These are phyloP conservation scores for Epicoccum sorghinum DNA, from an alignment of 2,329 filamentous ascomycete genomes.

Conservation along the genomic window DNA sequence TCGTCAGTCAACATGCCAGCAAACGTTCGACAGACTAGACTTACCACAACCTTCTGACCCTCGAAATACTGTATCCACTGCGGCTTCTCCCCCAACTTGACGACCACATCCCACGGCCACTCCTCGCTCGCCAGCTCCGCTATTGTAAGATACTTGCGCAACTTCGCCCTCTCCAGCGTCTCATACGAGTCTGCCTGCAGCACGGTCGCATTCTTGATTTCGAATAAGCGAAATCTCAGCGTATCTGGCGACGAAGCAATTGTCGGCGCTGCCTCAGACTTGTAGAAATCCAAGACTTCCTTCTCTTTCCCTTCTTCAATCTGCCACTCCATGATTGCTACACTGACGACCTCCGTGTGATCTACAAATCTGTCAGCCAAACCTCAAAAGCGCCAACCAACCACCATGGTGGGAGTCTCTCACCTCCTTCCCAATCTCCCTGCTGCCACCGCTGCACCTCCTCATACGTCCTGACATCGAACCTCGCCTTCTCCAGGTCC, in stretches of 20 bases:
- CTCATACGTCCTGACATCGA: constrained; percentile 16
- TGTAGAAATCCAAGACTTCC: constrained; percentile 17
- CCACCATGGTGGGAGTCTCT: neutral
- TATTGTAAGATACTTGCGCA: constrained; percentile 14
- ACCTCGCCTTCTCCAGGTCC: constrained; percentile 1
- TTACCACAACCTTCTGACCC: constrained; percentile 13
- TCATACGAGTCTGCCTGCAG: constrained; percentile 9
- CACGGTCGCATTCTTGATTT: constrained; percentile 17
- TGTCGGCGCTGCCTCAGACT: constrained; percentile 11
- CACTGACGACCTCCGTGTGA: constrained; percentile 11
- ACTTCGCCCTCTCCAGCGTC: constrained; percentile 4
- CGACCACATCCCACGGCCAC: constrained; percentile 20
- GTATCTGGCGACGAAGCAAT: constrained; percentile 16
- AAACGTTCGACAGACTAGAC: neutral
- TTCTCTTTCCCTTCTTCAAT: constrained; percentile 4
- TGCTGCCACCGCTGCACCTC: constrained; percentile 16
- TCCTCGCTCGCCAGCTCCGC: constrained; percentile 15
- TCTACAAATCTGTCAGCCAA: constrained; percentile 3
- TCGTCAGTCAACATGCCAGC: neutral
- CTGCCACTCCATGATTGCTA: constrained; percentile 22
- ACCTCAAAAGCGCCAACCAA: too few relatives aligned
- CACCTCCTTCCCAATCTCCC: constrained; percentile 16
- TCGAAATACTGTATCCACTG: constrained; percentile 20
- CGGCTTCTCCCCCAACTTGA: constrained; percentile 14
- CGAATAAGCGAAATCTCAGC: constrained; percentile 17